Evolutionary conservation across 148 eudicot genomes (phyloP).

Genomic region (Rhododendron mucronatum): DNA sequence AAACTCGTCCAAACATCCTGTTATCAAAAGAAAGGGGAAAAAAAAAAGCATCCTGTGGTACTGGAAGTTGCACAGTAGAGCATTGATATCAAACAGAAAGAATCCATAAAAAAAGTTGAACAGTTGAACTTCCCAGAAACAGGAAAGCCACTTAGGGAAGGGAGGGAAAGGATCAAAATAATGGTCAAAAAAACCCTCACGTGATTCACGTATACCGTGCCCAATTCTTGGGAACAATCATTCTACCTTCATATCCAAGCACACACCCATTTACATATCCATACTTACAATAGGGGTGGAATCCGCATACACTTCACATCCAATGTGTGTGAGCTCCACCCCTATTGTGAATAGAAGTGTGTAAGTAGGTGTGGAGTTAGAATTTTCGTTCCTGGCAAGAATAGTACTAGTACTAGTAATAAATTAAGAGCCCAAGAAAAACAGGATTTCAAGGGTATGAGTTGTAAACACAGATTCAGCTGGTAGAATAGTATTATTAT

Average conservation of each 20-base stretch:
- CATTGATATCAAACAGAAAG: neutral
- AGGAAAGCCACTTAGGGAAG: neutral
- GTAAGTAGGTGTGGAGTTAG: too few relatives aligned
- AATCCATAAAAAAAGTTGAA: neutral
- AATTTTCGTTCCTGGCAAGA: neutral
- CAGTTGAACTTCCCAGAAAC: neutral
- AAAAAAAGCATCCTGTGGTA: neutral
- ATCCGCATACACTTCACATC: too few relatives aligned
- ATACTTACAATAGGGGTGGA: too few relatives aligned
- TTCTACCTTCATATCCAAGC: too few relatives aligned
- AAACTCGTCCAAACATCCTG: neutral
- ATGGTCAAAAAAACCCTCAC: conserved; percentile 24
- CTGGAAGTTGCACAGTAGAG: neutral
- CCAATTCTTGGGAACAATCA: neutral
- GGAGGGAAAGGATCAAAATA: conserved; percentile 20
- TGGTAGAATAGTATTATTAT: neutral
- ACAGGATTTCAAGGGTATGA: neutral
- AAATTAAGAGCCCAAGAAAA: neutral
- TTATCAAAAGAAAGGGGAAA: too few relatives aligned
- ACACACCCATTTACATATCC: too few relatives aligned
- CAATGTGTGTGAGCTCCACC: too few relatives aligned
- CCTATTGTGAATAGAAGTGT: too few relatives aligned
- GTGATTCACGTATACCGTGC: conserved; percentile 21
- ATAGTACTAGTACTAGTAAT: neutral
- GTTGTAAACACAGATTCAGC: neutral